phyloP scores from a whole-genome alignment of 805 yeast genomes.

The Zygosaccharomyces lentus region DNA sequence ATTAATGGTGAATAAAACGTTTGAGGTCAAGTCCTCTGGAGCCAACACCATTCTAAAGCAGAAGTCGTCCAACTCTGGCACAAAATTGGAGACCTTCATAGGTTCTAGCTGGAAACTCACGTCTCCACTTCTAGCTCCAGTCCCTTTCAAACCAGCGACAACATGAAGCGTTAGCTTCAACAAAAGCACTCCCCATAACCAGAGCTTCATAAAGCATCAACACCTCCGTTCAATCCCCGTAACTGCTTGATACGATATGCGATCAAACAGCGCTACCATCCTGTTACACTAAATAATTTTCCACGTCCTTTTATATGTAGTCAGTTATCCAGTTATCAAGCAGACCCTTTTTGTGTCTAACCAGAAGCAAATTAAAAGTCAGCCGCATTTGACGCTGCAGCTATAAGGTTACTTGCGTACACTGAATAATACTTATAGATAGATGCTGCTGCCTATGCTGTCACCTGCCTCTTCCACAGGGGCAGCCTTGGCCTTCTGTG shows the following conservation, averaged over 20 bases:
- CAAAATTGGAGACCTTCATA: conserved; percentile 7
- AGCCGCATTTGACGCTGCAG: neutral
- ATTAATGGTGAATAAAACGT: conserved; percentile 15
- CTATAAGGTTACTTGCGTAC: neutral
- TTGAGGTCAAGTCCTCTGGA: conserved; percentile 5
- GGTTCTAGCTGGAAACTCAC: conserved; percentile 7
- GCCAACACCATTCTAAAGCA: conserved; percentile 10
- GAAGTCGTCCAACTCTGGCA: conserved; percentile 1
- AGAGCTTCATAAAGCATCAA: conserved; percentile 1
- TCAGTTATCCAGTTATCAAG: neutral
- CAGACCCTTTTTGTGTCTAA: neutral
- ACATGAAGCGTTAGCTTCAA: conserved; percentile 1
- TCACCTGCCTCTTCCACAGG: neutral
- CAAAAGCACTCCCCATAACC: conserved; percentile 2
- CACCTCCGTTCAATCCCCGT: neutral
- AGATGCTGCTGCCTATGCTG: neutral
- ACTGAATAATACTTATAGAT: neutral
- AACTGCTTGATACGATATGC: neutral
- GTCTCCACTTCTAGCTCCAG: neutral
- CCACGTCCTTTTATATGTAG: neutral
- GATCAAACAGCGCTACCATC: neutral
- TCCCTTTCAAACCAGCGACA: neutral
- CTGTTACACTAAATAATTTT: neutral
- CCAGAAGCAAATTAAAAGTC: neutral
- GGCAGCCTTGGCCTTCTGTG: conserved; percentile 1